Base-by-base conservation (phyloP, 805 yeast species). In the Clavispora asparagi region DNA sequence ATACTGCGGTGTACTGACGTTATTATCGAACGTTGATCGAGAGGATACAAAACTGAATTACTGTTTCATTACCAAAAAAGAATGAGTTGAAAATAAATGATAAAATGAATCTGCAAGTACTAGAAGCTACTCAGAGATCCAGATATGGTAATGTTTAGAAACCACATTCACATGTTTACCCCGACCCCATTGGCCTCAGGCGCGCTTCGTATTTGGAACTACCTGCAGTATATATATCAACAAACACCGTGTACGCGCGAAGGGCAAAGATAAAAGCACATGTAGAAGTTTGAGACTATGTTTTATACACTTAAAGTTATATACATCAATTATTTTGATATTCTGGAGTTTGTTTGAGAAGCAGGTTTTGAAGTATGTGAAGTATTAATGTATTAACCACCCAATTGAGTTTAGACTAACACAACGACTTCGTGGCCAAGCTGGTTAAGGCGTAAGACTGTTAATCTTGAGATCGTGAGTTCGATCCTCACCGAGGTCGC, bases 401-500 rank as follows among this genome's bases (percentile, higher is more conserved):
- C 4, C 6, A 4, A 27, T 9, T 9, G 12, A 4, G 12, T 4
- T 4, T 27, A 4, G 41, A 37, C 3, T 19, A 19, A 4, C 23
- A 45, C 38, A 30, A 36, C 32, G 56, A 49, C 56, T 53, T 45
- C 56, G 56, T 53, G 56, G 56, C 56, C 56, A 52, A 52, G 56
- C 46, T 52, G 56, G 56, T 51, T 52, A 52, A 52, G 56, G 56
- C 56, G 56, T 53, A 50, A 45, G 56, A 53, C 56, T 53, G 56
- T 53, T 53, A 53, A 53, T 53, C 56, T 53, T 50, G 53, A 53
- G 56, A 53, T 53, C 56, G 56, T 53, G 56, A 53, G 56, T 53
- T 53, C 56, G 56, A 53, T 48, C 56, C 56, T 53, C 56, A 53
- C 56, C 56, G 56, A 45, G 56, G 56, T 53, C 53, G 53, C 33